A percentile compares a stretch with the other conserved stretches of the same genome.
These are phyloP conservation scores for Penicillium sp. DNA, from an alignment of 2,329 filamentous ascomycete species.

Conservation along the genomic window DNA sequence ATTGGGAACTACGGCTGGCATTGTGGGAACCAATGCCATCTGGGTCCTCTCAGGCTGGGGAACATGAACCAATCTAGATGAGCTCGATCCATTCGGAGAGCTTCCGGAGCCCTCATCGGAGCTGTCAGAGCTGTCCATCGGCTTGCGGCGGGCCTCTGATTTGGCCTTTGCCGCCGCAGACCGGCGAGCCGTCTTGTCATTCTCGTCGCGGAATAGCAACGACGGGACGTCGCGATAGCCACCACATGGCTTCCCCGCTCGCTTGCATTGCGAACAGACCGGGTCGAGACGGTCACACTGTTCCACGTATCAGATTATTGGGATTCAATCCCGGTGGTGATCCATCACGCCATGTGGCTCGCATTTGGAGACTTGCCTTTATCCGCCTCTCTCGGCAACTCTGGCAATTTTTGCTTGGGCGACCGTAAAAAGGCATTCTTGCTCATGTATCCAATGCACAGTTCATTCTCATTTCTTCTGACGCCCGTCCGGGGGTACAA, in stretches of 20 bases:
- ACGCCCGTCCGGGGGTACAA: neutral
- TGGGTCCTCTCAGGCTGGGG: neutral
- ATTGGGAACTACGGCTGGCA: constrained; percentile 9
- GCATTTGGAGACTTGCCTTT: constrained; percentile 20
- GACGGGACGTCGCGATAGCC: constrained; percentile 35
- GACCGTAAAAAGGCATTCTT: constrained; percentile 29
- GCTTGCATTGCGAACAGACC: constrained; percentile 35
- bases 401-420: constrained; percentile 28
- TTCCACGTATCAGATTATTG: neutral
- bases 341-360: neutral
- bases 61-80: neutral
- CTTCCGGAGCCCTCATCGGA: constrained; percentile 1
- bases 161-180: constrained; percentile 25
- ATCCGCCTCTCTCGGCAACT: constrained; percentile 31
- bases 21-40: constrained; percentile 1
- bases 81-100: neutral
- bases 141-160: constrained; percentile 18
- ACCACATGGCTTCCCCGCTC: constrained; percentile 31
- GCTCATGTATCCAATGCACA: neutral
- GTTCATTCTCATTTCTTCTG: neutral
- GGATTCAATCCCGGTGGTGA: neutral
- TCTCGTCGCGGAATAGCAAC: constrained; percentile 35
- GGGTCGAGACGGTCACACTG: constrained; percentile 34
- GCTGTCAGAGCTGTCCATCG: constrained; percentile 4
- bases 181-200: constrained; percentile 26